phyloP scores from a whole-genome alignment of 164 flowering plant genomes.

The Houttuynia cordata region DNA sequence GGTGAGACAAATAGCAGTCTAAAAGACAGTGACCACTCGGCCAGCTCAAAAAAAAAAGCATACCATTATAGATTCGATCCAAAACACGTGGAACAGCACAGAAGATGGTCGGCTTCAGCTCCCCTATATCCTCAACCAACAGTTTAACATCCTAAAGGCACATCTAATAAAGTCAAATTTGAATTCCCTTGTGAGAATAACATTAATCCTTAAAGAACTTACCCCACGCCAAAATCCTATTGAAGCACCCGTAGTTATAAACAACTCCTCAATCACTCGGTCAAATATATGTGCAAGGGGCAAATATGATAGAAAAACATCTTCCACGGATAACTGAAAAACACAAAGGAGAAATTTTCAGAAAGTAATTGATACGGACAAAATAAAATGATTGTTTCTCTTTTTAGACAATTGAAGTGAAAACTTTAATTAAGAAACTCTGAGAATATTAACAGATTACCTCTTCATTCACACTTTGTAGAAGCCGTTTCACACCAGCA shows the following conservation, averaged over 20 bases:
- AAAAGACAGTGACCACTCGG: too few relatives aligned
- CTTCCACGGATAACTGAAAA: conserved; percentile 44
- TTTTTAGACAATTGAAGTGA: background rate
- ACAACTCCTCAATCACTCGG: conserved; percentile 75
- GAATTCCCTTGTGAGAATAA: background rate
- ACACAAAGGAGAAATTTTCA: background rate
- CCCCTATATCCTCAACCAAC: conserved; percentile 76
- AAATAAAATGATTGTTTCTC: background rate
- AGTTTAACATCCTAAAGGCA: conserved; percentile 75
- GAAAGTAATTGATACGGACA: background rate
- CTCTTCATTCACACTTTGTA: conserved; percentile 52
- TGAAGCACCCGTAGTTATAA: conserved; percentile 67
- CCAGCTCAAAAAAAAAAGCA: background rate
- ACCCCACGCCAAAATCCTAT: conserved; percentile 99
- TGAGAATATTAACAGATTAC: conserved; percentile 14
- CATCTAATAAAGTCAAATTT: background rate
- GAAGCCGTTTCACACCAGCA: conserved; percentile 49
- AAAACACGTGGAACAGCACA: conserved; percentile 97
- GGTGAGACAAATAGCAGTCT: too few relatives aligned
- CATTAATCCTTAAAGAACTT: conserved; percentile 18
- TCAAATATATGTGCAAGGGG: conserved; percentile 97
- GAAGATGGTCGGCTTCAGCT: conserved; percentile 77
- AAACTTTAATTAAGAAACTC: too few relatives aligned
- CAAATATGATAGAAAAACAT: conserved; percentile 85
- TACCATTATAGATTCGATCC: conserved; percentile 49